Percentiles rank a stretch among this genome's conserved stretches.
phyloP scores from a whole-genome alignment of 345 rosid genomes.

The Moricandia arvensis region DNA sequence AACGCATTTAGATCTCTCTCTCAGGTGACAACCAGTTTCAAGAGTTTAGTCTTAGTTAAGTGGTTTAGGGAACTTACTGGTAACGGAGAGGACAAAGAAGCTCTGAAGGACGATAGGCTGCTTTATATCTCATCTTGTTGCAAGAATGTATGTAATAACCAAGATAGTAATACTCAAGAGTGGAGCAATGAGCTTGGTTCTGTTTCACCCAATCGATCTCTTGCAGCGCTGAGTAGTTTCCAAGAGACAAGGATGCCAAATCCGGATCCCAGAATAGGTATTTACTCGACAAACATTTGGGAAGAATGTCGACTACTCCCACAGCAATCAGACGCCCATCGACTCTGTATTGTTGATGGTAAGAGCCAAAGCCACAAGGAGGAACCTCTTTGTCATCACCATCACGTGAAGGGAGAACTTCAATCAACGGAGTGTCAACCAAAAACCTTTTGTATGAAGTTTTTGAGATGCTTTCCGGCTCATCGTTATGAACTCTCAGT shows the following conservation, averaged over 20 bases:
- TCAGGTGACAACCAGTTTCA: neutral
- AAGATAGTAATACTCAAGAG: constrained; percentile 87
- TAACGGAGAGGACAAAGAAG: constrained; percentile 91
- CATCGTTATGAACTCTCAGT: constrained; percentile 72
- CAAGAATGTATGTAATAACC: constrained; percentile 98
- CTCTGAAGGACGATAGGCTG: constrained; percentile 85
- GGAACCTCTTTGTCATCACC: constrained; percentile 56
- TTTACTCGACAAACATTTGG: constrained; percentile 88
- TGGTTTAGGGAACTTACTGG: constrained; percentile 50
- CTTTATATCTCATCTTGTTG: constrained; percentile 95
- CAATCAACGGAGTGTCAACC: constrained; percentile 80
- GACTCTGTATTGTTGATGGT: constrained; percentile 87
- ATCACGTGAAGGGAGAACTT: constrained; percentile 56
- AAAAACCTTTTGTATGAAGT: constrained; percentile 64
- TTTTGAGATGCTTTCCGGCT: constrained; percentile 61
- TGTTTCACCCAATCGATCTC: constrained; percentile 81
- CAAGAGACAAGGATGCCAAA: constrained; percentile 70
- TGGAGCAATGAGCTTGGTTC: constrained; percentile 63
- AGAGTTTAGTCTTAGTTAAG: neutral
- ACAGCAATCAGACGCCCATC: constrained; percentile 84
- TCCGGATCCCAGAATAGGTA: constrained; percentile 98
- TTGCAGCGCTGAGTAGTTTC: constrained; percentile 87
- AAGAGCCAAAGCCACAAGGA: constrained; percentile 87
- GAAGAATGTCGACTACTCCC: constrained; percentile 88
- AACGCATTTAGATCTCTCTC: neutral